Evolutionary conservation across 192 early-diverging fungal species (phyloP), one percentile per base, ranked within the genome.

Genomic region (Chytriomyces hyalinus): DNA sequence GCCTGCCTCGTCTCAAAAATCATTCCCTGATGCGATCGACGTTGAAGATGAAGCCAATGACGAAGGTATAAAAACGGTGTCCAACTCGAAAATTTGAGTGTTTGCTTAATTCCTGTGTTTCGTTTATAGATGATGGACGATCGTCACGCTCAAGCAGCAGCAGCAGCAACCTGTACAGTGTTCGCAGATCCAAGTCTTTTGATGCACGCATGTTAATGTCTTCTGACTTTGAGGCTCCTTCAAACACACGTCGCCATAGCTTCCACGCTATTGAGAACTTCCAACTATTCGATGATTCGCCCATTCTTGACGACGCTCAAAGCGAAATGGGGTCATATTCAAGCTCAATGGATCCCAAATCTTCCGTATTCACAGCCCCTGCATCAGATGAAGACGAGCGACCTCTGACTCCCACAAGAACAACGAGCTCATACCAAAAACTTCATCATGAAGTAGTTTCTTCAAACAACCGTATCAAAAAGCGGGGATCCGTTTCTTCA

Each of bases 401-500:
- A 66, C 48, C 73, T 3, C 48, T 75, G 45, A 65, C 73, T 17
- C 62, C 73, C 6, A 65, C 36, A 22, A 61, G 73, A 15, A 10
- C 28, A 15, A 75, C 73, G 13, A 75, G n/a, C 45, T 75, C 73
- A 3, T 13, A 20, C 10, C 13, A 49, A 6, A 9, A 22, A 53
- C 26, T 75, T 9, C 24, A 65, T 7, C 4, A 53, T 28, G 26
- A 20, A n/a, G 17, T 8, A 28, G 17, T 15, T 57, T 1, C 1
- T 1, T 20, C 61, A 11, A 63, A 20, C n/a, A 63, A 61, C n/a
- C 61, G 73, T 11, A 64, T 64, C 5, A 64, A 75, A 22, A 75
- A 75, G 36, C 61, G 73, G 2, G 73, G 73, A 22, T 49, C 44
- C 22, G 63, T 75, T 15, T 75, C 73, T 13, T 75, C 73, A 13